A percentile compares a stretch with the other conserved stretches of the same genome.
Evolutionary conservation across 768 basidiomycete genomes (phyloP).

Genomic region (Amanita rubescens): DNA sequence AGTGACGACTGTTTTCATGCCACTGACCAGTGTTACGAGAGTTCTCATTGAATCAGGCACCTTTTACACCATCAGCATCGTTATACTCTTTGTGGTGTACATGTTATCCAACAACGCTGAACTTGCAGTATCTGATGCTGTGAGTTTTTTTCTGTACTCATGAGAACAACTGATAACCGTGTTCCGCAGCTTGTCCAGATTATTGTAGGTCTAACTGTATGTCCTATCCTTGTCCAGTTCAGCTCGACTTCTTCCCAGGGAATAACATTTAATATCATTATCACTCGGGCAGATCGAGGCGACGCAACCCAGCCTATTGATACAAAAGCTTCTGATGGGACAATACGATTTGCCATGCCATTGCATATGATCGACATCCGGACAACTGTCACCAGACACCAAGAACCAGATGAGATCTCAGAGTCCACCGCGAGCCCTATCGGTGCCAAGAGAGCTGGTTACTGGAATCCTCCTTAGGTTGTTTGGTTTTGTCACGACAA

Average conservation of each 20-base stretch:
- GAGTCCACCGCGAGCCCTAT: neutral
- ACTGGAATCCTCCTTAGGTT: neutral
- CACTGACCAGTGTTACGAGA: conserved; percentile 21
- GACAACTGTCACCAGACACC: conserved; percentile 21
- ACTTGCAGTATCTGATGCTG: conserved; percentile 31
- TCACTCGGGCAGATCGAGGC: conserved; percentile 20
- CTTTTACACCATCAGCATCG: conserved; percentile 29
- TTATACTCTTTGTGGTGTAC: conserved; percentile 28
- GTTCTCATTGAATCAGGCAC: conserved; percentile 33
- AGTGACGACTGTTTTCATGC: conserved; percentile 14
- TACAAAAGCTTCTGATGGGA: neutral
- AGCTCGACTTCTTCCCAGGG: conserved; percentile 11
- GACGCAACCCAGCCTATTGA: conserved; percentile 10
- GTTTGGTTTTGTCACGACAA: neutral
- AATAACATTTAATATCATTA: conserved; percentile 28
- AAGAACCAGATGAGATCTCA: conserved; percentile 4
- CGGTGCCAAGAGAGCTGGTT: neutral
- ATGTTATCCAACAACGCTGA: conserved; percentile 28
- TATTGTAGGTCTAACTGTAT: conserved; percentile 24
- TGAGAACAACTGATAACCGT: neutral
- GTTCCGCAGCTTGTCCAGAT: conserved; percentile 30
- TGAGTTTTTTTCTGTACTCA: conserved; percentile 15
- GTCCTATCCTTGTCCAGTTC: neutral
- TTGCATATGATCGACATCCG: conserved; percentile 26
- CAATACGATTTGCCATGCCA: conserved; percentile 1